Base-by-base conservation (phyloP, 768 basidiomycete genomes). In the Suillus hirtellus region DNA sequence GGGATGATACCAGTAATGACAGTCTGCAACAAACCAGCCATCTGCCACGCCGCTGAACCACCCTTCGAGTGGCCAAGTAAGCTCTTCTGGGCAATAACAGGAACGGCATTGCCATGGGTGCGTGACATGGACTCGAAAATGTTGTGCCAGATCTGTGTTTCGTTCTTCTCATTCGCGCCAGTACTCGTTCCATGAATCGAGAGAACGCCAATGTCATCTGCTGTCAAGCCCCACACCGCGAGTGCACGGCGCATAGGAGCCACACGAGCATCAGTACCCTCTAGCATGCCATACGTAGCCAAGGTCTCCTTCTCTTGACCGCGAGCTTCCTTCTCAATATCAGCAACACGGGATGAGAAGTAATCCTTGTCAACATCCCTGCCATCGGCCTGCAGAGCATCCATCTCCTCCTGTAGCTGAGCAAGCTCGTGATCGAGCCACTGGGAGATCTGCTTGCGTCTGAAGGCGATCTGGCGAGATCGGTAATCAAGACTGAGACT, bases 11-110 rank as follows among this genome's bases (percentile, higher is more conserved):
- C 97, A 52, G 88, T 87, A 66, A 81, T 83, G 65, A 99, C 83
- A 12, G 88, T 87, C 75, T 99, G 95, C 61, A 95, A 77, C 61
- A 99, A 82, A 68, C 97, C 97, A 70, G 88, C 89, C 84, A 97
- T 86, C 78, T 95, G 93, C 96, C 95, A 98, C 2, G 95, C 92
- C 61, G 96, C 96, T n/a, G 97, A 93, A 65, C 96, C 97, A 76
- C 97, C 97, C 83, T 99, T 99, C 12, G 96, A 89, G 74, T 99
- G 96, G 65, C 97, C 97, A 37, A 96, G 90, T 58, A 99, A 83
- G 75, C 91, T 94, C 85, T 99, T 99, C 77, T 99, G 97, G 2
- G 97, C 95, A 76, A 99, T 90, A 71, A 97, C 88, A 5, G 97
- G 97, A 54, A 96, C 89, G n/a, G 96, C 95, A 75, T 99, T 99